Base-by-base conservation (phyloP, 2,329 filamentous ascomycete species). In the Tympanopsis confertula region DNA sequence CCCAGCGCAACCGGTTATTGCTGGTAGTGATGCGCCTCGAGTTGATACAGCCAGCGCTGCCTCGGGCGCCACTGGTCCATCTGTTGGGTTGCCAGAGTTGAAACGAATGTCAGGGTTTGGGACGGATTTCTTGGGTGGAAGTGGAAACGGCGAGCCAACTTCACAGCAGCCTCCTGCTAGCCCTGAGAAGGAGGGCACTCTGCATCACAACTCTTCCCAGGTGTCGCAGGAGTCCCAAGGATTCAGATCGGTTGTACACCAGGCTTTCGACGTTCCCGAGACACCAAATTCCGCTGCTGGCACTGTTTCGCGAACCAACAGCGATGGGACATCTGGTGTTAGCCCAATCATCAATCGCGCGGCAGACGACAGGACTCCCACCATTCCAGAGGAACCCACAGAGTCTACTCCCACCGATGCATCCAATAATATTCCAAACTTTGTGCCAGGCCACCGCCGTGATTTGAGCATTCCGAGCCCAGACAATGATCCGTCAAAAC, bases 401-500 rank as follows among this genome's bases (percentile, higher is more conserved):
- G 30, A 33, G 15, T 28, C 24, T 10, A 33, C 30, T 7, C 30
- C 30, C 10, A 33, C 10, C 7, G 30, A 33, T 10, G 17, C 30
- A 7, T 13, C 12, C 30, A 17, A 33, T 17, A 10, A 17, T 7
- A 18, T 7, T 15, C 12, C 15, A 7, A 18, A 12, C 10, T 33
- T 33, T 18, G 17, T 12, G 15, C 30, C 30, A 7, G 30, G 30
- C 17, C 30, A 33, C 17, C 30, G 30, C 17, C 30, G 30, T 7
- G 30, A 33, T 33, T 18, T 33, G 12, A 33, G 30, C 15, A 13
- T 33, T 33, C 30, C 30, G 10, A 33, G 30, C 30, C 30, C 30
- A 18, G 30, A 18, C 17, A 33, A 33, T 18, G 17, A 15, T 18
- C 30, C 30, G 10, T 33, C 30, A 18, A 33, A 15, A 17, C 10